Evolutionary conservation across 2,329 filamentous ascomycete species (phyloP), one percentile per base, ranked within the genome.

Genomic region (Dactylellina parvicollis): DNA sequence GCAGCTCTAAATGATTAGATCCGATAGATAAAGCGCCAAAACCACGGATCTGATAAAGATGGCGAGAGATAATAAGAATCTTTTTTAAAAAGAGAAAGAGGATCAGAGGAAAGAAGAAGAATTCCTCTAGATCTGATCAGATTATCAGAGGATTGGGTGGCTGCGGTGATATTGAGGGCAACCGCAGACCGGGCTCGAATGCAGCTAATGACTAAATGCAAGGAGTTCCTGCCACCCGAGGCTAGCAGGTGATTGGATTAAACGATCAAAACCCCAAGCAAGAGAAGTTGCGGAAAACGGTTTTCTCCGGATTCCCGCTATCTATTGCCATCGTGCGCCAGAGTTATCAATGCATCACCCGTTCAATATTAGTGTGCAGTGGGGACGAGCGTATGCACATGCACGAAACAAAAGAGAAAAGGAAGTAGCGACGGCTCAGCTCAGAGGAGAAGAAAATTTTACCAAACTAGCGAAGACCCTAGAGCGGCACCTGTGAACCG

Each of bases 21-120:
- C 69, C 69, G 69, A 73, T 42, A 73, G 69, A 73, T 73, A 75
- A 69, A 64, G 24, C 70, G 36, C 34, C 40, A 14, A 46, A 59
- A 40, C 49, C 20, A 38, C 55, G 70, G 64, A 74, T 73, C 69
- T 62, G 70, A 74, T 67, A 74, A 67, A 40, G 54, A 44, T 44
- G 42, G 38, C 55, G 42, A 62, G 38, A 61, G 50, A 73, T 61
- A 60, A 66, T 42, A 55, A 50, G 57, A 34, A 47, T 52, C 56
- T 47, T 34, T 61, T 34, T 36, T 50, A 18, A 60, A 61, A 28
- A 56, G 40, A 52, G 38, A 42, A 69, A 57, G 26, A 60, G 57
- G 64, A 60, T 46, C 36, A 65, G 55, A 38, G 46, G 47, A 62
- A 56, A 60, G 56, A 62, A 61, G 49, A 46, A 26, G 9, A 56